phyloP scores from a whole-genome alignment of 2,329 filamentous ascomycete genomes.

The Arthroderma uncinatum region DNA sequence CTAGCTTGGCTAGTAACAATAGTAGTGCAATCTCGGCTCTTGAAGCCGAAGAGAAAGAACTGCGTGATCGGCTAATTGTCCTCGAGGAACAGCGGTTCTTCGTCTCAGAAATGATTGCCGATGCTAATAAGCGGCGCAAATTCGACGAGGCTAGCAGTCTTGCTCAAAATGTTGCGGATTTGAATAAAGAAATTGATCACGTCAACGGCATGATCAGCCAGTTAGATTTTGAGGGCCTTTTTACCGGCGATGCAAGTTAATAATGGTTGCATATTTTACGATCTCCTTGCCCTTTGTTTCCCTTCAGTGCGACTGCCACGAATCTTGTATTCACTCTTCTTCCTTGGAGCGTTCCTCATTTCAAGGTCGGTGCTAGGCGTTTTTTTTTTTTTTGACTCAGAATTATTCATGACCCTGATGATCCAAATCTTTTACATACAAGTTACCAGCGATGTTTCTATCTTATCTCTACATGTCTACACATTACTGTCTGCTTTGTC shows the following conservation, averaged over 20 bases:
- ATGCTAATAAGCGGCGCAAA: conserved; percentile 61
- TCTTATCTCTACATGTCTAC: background rate
- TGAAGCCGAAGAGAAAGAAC: conserved; percentile 71
- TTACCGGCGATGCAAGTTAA: conserved; percentile 21
- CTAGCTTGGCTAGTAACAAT: conserved; percentile 44
- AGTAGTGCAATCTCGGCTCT: conserved; percentile 53
- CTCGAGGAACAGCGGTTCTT: conserved; percentile 87
- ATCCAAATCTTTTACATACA: background rate
- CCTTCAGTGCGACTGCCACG: background rate
- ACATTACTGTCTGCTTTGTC: background rate
- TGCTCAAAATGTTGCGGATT: conserved; percentile 67
- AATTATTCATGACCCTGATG: background rate
- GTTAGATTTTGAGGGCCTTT: conserved; percentile 52
- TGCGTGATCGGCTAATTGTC: conserved; percentile 69
- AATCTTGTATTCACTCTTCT: background rate
- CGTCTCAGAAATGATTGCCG: conserved; percentile 72
- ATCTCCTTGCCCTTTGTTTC: background rate
- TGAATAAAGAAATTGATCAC: conserved; percentile 64
- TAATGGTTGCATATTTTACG: background rate
- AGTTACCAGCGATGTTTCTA: background rate
- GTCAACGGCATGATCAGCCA: conserved; percentile 54
- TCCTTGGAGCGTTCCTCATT: conserved; percentile 3
- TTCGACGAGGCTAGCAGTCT: conserved; percentile 81
- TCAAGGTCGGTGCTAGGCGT: background rate
- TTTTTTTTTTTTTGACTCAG: background rate